Percentiles rank a stretch among this genome's conserved stretches.
Evolutionary conservation across 768 basidiomycete species (phyloP).

Genomic region (Leccinum longicurvipes): DNA sequence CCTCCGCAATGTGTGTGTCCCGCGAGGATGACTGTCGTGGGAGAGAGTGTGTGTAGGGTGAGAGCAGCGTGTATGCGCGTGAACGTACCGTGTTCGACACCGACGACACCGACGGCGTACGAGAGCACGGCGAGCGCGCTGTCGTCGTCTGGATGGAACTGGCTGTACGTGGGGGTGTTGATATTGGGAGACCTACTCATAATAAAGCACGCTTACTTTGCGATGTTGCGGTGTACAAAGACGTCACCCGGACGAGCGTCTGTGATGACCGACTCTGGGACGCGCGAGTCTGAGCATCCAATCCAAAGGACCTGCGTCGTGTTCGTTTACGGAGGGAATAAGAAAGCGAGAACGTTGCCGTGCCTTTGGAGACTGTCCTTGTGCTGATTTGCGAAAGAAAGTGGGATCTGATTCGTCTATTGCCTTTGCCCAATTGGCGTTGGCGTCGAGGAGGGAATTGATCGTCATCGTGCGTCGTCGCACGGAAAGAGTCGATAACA

Average conservation of each 20-base stretch:
- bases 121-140: conserved; percentile 69
- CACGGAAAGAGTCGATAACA: neutral
- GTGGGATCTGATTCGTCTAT: conserved; percentile 52
- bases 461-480: conserved; percentile 2
- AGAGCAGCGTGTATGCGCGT: neutral
- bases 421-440: conserved; percentile 67
- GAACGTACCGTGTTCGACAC: conserved; percentile 70
- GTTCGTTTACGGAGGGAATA: neutral
- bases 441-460: conserved; percentile 41
- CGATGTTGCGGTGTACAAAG: conserved; percentile 87
- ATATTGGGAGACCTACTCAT: neutral
- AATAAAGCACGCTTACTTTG: conserved; percentile 54
- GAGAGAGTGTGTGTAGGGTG: too few relatives aligned
- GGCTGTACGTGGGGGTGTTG: conserved; percentile 38
- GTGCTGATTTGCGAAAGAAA: conserved; percentile 59
- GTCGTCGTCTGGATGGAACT: conserved; percentile 69
- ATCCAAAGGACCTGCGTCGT: conserved; percentile 67
- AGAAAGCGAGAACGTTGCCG: too few relatives aligned
- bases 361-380: conserved; percentile 70
- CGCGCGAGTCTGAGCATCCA: conserved; percentile 84
- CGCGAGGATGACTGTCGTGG: conserved; percentile 64
- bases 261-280: conserved; percentile 77
- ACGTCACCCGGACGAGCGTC: conserved; percentile 78
- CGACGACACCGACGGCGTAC: conserved; percentile 68
- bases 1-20: conserved; percentile 87